Evolutionary conservation across 129 eudicot genomes (phyloP), one percentile per base, ranked within the genome.

Genomic region (Smallanthus sonchifolius): DNA sequence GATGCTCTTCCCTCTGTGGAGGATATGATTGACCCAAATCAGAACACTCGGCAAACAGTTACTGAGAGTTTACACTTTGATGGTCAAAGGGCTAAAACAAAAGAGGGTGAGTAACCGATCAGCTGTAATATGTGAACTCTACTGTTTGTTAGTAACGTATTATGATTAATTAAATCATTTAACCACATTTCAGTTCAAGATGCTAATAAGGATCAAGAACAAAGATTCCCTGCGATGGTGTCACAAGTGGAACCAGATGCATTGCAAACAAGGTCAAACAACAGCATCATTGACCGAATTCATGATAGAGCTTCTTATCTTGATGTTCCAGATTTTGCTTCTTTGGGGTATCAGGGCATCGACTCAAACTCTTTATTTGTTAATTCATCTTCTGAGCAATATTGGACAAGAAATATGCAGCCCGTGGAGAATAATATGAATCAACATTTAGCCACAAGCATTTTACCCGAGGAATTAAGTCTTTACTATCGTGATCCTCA

Each of bases 401-500:
- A 73, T 56, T 84, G 79, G 85, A 62, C 67, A 59, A 84, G 80
- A 30, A 77, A 61, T 65, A 32, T 68, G 62, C 86, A 72, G 39
- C 62, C 57, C 19, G 62, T 67, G 7, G 79, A 77, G 68, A 76
- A 66, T 61, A 72, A 65, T 65, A 67, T 36, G 4, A 75, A 62
- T 75, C 72, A 69, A 64, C 83, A 56, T 67, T 48, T 82, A 39
- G 84, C 77, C 42, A 76, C 73, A 39, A 77, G 84, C 32, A 70
- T 85, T n/a, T 73, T 80, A 5, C 87, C 89, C 1, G 97, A 92
- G 83, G 97, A 92, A 79, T 73, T 89, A 39, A 87, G 89, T 69
- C 67, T 92, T 70, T 89, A 71, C 79, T 92, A 92, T 42, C 77
- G 89, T 64, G 97, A 92, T 83, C 97, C 97, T 24, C 97, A 92